phyloP scores from a whole-genome alignment of 192 early-diverging fungal species.

The Entophlyctis luteolus region DNA sequence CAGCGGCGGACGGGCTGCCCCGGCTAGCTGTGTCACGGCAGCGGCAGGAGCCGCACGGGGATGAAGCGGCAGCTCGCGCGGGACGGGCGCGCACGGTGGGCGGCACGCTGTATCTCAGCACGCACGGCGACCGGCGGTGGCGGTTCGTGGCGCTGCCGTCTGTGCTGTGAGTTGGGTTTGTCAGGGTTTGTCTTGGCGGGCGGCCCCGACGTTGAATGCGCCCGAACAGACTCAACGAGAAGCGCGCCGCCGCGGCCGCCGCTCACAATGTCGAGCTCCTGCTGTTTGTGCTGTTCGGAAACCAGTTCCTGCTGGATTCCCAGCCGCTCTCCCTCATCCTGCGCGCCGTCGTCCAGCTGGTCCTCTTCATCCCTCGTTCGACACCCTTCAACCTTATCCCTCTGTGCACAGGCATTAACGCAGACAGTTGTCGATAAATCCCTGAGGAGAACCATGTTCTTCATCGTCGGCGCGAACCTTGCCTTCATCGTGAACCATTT shows the following conservation, averaged over 20 bases:
- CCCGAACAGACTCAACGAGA: no score
- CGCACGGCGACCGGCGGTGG: conserved; percentile 15
- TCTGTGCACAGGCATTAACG: conserved; percentile 4
- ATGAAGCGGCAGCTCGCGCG: no score
- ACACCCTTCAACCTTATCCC: no score
- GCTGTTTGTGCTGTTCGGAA: conserved; percentile 25
- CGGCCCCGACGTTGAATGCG: no score
- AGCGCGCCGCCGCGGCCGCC: no score
- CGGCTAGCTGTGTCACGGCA: no score
- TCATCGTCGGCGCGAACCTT: conserved; percentile 3
- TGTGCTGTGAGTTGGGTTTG: no score
- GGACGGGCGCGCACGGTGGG: no score
- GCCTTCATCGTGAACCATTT: conserved; percentile 11
- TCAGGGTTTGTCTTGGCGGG: no score
- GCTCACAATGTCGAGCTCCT: conserved; percentile 31
- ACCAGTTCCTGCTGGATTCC: conserved; percentile 28
- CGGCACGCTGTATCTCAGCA: conserved; percentile 15
- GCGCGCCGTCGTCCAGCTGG: conserved; percentile 12
- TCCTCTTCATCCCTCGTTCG: no score
- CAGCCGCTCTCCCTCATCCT: conserved; percentile 20
- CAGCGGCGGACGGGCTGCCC: no score
- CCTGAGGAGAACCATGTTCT: conserved; percentile 10
- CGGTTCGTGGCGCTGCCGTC: conserved; percentile 10
- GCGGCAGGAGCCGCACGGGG: no score
- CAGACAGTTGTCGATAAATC: conserved; percentile 7